Base-by-base conservation (phyloP, 108 stramenopile species). In the Skeletonema potamos region DNA sequence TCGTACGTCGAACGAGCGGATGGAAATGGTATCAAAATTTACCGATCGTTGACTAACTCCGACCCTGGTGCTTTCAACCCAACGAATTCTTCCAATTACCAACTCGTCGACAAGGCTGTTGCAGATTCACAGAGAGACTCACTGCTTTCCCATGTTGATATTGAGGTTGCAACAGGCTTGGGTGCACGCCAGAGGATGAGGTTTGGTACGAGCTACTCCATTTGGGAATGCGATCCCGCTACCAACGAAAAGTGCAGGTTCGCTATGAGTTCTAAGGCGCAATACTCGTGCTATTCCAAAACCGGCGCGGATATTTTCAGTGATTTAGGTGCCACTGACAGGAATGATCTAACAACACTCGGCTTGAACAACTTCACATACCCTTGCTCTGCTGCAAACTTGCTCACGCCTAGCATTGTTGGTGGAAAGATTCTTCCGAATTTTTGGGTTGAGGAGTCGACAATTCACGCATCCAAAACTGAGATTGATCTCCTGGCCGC, bases 21-120 rank as follows among this genome's bases (percentile, higher is more conserved):
- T 55, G 83, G 83, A 54, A 84, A 84, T 43, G 83, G 83, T 22
- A 51, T 84, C 54, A 79, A 81, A 39, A 83, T 86, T 56, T 86
- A 82, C 58, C 79, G 82, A 10, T 75, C 79, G 27, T 60, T 33
- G 27, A 61, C 61, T 18, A 60, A 73, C 34, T 36, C 51, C 8
- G 72, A 81, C 73, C 83, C 83, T 24, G 79, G 80, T 33, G 62
- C 58, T 6, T 81, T 79, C 64, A 28, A 77, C 64, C 59, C 62
- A 7, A 36, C 22, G 60, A 57, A 32, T n/a, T n/a, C n/a, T 41
- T 54, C 73, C 28, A 84, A 68, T 48, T 84, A 77, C 41, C 66
- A 68, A 33, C 76, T 81, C 15, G 72, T 84, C 29, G 63, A 81
- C 55, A 58, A 77, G 64, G 32, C 70, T 6, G 59, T 70, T 30